Evolutionary conservation across 83 land plant genomes (phyloP).

Genomic region (Thuja plicata): DNA sequence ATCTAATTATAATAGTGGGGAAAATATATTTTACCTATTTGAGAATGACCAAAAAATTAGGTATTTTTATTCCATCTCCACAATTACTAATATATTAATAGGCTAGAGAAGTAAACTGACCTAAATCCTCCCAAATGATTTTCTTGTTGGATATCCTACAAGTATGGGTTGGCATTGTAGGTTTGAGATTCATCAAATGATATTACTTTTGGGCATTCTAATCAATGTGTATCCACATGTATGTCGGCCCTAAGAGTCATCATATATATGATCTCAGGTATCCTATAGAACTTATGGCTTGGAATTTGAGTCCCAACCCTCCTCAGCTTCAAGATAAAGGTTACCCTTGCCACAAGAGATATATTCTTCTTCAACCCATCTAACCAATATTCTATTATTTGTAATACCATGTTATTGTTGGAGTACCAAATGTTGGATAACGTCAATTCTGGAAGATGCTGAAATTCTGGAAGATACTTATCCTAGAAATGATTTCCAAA

Average conservation of each 20-base stretch:
- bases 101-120: neutral
- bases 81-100: neutral
- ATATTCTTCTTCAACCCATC: too few species aligned
- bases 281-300: neutral
- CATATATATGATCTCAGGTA: neutral
- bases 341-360: too few species aligned
- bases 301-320: neutral
- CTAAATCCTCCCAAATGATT: neutral
- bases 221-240: neutral
- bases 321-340: neutral
- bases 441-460: too few species aligned
- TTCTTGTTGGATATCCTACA: neutral
- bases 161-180: neutral
- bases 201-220: neutral
- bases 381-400: too few species aligned
- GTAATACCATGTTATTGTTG: too few species aligned
- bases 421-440: too few species aligned
- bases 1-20: conserved; percentile 69
- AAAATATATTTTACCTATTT: conserved; percentile 51
- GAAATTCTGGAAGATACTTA: too few species aligned
- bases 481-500: too few species aligned
- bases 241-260: neutral
- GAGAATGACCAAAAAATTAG: neutral
- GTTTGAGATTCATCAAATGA: neutral
- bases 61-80: neutral